Percentiles rank a stretch among this genome's conserved stretches.
phyloP scores from a whole-genome alignment of 768 basidiomycete species.

The Trametes elegans region DNA sequence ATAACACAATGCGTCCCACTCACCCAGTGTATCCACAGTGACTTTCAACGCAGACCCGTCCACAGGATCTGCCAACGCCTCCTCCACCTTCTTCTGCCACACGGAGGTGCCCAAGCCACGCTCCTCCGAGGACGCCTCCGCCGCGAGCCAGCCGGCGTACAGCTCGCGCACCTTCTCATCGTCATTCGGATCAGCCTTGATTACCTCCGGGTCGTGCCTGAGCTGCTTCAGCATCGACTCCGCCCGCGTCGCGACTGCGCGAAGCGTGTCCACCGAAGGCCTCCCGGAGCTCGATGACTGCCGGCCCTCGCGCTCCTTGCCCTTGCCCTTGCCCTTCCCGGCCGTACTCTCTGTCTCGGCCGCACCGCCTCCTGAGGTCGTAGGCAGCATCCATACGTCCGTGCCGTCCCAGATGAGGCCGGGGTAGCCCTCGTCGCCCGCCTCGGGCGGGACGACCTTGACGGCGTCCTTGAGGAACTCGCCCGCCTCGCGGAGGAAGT shows the following conservation, averaged over 20 bases:
- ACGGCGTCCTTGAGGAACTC: slow-evolving; percentile 74
- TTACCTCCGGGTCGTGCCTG: slow-evolving; percentile 69
- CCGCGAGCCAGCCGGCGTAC: slow-evolving; percentile 57
- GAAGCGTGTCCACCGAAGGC: slow-evolving; percentile 42
- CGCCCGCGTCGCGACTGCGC: slow-evolving; percentile 68
- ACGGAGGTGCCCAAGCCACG: slow-evolving; percentile 48
- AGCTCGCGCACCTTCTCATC: slow-evolving; percentile 54
- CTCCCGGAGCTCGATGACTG: slow-evolving; percentile 26
- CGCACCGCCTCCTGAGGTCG: slow-evolving; percentile 24
- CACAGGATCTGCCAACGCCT: slow-evolving; percentile 46
- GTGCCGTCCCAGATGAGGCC: slow-evolving; percentile 79
- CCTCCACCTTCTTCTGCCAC: slow-evolving; percentile 54
- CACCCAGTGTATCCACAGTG: slow-evolving; percentile 61
- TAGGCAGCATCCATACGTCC: slow-evolving; percentile 80
- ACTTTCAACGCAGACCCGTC: slow-evolving; percentile 53
- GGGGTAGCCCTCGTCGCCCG: slow-evolving; percentile 31
- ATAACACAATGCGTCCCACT: slow-evolving; percentile 19
- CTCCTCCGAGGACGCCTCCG: slow-evolving; percentile 49
- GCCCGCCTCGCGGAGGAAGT: slow-evolving; percentile 60
- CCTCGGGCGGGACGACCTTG: slow-evolving; percentile 86
- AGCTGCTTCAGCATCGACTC: slow-evolving; percentile 74
- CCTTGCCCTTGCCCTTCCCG: slow-evolving; percentile 24
- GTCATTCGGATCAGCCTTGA: slow-evolving; percentile 71
- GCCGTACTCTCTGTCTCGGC: too few relatives aligned
- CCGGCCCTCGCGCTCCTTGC: slow-evolving; percentile 40